phyloP scores from a whole-genome alignment of 108 stramenopile species.

The Discostella stelligeroides region DNA sequence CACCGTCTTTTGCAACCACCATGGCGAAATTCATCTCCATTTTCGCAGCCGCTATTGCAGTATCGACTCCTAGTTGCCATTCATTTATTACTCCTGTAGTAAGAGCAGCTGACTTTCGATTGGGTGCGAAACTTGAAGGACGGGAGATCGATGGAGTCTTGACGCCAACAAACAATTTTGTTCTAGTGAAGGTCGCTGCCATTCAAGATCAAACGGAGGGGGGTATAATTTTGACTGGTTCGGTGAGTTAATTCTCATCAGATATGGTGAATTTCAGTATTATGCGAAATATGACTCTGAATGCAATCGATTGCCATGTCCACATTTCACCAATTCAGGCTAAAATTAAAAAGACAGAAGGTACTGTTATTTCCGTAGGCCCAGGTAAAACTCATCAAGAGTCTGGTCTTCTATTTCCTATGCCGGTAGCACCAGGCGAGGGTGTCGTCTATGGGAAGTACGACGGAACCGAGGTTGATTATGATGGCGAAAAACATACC shows the following conservation, averaged over 20 bases:
- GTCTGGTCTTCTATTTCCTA: conserved; percentile 69
- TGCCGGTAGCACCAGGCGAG: conserved; percentile 79
- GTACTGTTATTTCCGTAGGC: conserved; percentile 72
- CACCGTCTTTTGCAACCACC: background rate
- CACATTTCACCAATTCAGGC: conserved; percentile 43
- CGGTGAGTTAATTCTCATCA: conserved; percentile 30
- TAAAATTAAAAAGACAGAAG: conserved; percentile 83
- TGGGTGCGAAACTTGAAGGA: conserved; percentile 61
- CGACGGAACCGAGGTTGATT: conserved; percentile 88
- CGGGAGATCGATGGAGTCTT: conserved; percentile 60
- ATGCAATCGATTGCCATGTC: too few relatives aligned
- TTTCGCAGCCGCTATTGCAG: conserved; percentile 4
- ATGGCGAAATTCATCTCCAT: conserved; percentile 20
- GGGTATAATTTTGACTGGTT: conserved; percentile 80
- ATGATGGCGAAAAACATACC: conserved; percentile 73
- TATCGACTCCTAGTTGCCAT: background rate
- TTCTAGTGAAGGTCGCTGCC: conserved; percentile 75
- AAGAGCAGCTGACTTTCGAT: conserved; percentile 7
- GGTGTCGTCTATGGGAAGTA: conserved; percentile 87
- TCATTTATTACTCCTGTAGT: conserved; percentile 14
- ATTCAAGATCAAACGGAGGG: conserved; percentile 69
- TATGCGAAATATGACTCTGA: too few relatives aligned
- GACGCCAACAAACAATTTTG: conserved; percentile 80
- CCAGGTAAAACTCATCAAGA: conserved; percentile 83
- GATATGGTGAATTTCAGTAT: background rate